Evolutionary conservation across 192 early-diverging fungal species (phyloP).

Genomic region (Coemansia interrupta): DNA sequence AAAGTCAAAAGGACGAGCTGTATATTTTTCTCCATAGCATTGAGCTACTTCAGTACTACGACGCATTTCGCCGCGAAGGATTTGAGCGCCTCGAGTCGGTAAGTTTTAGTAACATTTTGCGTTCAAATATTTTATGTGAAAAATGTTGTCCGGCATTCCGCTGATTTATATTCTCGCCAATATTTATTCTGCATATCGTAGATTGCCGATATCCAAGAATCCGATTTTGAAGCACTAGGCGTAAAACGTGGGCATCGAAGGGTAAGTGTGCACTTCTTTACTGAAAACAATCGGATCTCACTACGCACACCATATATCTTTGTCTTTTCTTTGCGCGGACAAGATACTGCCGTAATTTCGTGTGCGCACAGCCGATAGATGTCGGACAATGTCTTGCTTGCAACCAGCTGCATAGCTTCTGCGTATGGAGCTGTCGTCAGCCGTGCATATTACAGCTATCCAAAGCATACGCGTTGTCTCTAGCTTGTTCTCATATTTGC

Average conservation of each 20-base stretch:
- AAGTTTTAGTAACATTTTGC: slow-evolving; percentile 8
- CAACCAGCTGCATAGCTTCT: slow-evolving; percentile 8
- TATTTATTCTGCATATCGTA: slow-evolving; percentile 15
- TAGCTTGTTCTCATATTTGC: no score
- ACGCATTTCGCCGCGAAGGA: slow-evolving; percentile 42
- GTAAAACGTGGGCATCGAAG: slow-evolving; percentile 50
- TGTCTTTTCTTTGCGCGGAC: background rate
- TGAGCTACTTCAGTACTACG: slow-evolving; percentile 39
- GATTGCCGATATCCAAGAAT: slow-evolving; percentile 47
- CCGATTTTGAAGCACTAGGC: slow-evolving; percentile 46
- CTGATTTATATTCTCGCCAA: background rate
- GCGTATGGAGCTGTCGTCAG: slow-evolving; percentile 3
- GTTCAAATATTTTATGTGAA: background rate
- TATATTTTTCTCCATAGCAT: slow-evolving; percentile 27
- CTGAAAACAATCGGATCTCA: background rate
- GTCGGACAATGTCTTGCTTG: background rate
- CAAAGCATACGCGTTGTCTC: background rate
- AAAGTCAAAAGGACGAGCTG: slow-evolving; percentile 23
- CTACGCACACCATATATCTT: background rate
- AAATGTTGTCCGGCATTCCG: background rate
- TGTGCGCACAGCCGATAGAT: background rate
- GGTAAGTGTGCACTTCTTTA: slow-evolving; percentile 23
- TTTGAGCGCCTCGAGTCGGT: slow-evolving; percentile 47
- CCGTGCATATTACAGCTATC: slow-evolving; percentile 1
- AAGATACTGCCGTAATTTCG: background rate